Evolutionary conservation across 2,329 filamentous ascomycete species (phyloP).

Genomic region (Annulohypoxylon truncatum): DNA sequence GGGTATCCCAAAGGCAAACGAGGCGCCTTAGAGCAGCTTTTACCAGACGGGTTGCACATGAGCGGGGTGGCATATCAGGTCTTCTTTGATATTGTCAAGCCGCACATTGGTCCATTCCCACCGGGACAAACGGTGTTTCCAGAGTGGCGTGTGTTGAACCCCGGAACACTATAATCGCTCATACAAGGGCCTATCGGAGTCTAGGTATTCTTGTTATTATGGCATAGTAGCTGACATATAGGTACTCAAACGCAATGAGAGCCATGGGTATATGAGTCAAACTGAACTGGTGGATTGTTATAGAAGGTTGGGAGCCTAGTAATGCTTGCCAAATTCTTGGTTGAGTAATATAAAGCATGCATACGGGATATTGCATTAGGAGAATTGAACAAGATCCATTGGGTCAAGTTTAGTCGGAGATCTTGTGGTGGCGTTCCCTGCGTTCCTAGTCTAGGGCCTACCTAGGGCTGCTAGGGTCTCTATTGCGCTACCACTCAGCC

Average conservation of each 20-base stretch:
- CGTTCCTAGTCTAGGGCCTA: conserved; percentile 7
- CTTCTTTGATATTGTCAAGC: conserved; percentile 61
- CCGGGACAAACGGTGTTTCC: conserved; percentile 58
- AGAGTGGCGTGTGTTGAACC: conserved; percentile 56
- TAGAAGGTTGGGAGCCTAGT: not conserved
- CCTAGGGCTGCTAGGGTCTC: conserved; percentile 3
- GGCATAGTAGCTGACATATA: conserved; percentile 1
- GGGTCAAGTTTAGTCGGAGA: conserved; percentile 16
- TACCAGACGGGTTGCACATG: conserved; percentile 71
- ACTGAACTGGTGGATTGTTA: not conserved
- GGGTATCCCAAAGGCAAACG: conserved; percentile 63
- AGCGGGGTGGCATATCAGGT: conserved; percentile 64
- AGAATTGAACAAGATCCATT: conserved; percentile 9
- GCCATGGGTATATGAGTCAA: conserved; percentile 7
- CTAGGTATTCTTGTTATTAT: not conserved
- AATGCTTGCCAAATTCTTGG: too few relatives aligned
- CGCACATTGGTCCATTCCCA: conserved; percentile 60
- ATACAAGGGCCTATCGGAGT: conserved; percentile 3
- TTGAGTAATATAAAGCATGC: not conserved
- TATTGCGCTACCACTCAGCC: conserved; percentile 3
- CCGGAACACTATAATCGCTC: conserved; percentile 37
- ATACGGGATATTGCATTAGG: conserved; percentile 16
- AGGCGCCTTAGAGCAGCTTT: conserved; percentile 62
- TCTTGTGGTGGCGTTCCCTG: conserved; percentile 12
- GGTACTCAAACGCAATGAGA: not conserved